phyloP scores from a whole-genome alignment of 306 rosid species.

The Sesbania bispinosa region DNA sequence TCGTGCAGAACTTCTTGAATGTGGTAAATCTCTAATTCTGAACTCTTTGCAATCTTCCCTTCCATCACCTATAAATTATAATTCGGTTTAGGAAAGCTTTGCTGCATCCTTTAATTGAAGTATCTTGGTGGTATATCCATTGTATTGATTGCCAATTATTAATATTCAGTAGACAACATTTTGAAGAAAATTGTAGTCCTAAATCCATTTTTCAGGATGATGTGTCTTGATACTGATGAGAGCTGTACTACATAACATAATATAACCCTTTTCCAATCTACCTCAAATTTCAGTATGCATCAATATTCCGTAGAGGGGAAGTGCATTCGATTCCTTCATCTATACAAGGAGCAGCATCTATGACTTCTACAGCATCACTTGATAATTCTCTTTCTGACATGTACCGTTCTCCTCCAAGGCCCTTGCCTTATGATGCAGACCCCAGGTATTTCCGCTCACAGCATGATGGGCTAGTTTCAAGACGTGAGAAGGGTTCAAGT shows the following conservation, averaged over 20 bases:
- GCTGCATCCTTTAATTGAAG: not conserved
- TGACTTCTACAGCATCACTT: conserved; percentile 64
- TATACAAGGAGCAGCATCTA: conserved; percentile 69
- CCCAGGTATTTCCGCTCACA: conserved; percentile 70
- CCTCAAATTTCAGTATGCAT: conserved; percentile 56
- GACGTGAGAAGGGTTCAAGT: conserved; percentile 92
- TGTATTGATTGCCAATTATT: not conserved
- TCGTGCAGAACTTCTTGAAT: conserved; percentile 54
- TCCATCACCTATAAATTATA: not conserved
- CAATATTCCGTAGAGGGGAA: conserved; percentile 82
- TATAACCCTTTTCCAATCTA: conserved; percentile 15
- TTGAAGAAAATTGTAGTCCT: conserved; percentile 5
- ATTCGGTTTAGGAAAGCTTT: not conserved
- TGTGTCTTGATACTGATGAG: not conserved
- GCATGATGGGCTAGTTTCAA: conserved; percentile 71
- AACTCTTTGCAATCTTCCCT: not conserved
- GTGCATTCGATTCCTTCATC: conserved; percentile 71
- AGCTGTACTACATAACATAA: conserved; percentile 6
- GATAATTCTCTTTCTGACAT: conserved; percentile 81
- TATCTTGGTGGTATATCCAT: not conserved
- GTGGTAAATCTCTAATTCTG: conserved; percentile 47
- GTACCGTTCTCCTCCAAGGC: conserved; percentile 97
- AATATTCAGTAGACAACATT: not conserved
- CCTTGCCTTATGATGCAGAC: conserved; percentile 94
- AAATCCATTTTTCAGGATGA: not conserved